Conservation (phyloP, 345 rosid genomes). For the Citrus mangshanensis region DNA sequence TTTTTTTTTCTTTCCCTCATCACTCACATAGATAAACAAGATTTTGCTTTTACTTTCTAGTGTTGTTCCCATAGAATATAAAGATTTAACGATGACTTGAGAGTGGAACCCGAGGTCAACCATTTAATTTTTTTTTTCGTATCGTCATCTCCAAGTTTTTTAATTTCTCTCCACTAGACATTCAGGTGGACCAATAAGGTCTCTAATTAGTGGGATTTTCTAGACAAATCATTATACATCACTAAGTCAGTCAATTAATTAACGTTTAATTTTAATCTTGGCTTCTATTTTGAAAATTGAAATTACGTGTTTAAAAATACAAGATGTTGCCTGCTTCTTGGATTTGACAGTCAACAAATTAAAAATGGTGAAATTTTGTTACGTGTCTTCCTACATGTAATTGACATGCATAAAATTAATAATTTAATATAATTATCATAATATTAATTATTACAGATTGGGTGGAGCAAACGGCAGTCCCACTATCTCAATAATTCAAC, state of each 20-base stretch:
- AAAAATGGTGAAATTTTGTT: not conserved
- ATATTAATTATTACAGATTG: not conserved
- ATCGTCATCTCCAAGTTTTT: not conserved
- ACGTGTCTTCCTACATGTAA: constrained; percentile 14
- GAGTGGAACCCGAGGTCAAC: not conserved
- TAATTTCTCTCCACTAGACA: not conserved
- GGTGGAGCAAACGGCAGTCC: constrained; percentile 14
- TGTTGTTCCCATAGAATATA: too few species aligned
- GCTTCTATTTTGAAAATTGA: not conserved
- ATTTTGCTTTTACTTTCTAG: too few species aligned
- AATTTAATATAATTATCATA: constrained; percentile 2
- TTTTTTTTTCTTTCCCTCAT: too few species aligned
- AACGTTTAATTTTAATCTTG: not conserved
- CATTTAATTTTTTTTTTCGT: not conserved
- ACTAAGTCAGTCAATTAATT: not conserved
- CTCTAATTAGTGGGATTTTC: not conserved
- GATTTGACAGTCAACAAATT: not conserved
- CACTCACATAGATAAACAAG: too few species aligned
- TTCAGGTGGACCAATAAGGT: not conserved
- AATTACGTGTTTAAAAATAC: not conserved
- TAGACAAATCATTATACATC: not conserved
- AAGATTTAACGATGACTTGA: not conserved
- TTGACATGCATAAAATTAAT: constrained; percentile 9
- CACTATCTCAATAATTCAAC: not conserved
- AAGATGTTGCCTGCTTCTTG: not conserved